A percentile compares a stretch with the other conserved stretches of the same genome.
phyloP scores from a whole-genome alignment of 768 basidiomycete genomes.

The Piloderma croceum region DNA sequence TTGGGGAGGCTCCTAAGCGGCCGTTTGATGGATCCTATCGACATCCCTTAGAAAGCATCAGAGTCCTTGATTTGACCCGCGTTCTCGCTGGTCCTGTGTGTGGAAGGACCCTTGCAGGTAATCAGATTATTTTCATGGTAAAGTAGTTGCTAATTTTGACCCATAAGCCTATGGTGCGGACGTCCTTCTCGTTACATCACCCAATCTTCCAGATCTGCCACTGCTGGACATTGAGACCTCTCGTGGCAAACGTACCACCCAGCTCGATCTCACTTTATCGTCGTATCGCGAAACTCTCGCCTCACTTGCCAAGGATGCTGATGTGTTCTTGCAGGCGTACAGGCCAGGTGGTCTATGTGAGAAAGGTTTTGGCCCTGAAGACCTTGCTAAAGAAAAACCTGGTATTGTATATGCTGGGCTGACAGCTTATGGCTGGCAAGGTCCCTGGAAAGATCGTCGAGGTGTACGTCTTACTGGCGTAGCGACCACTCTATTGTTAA shows the following conservation, averaged over 20 bases:
- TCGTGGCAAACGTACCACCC: conserved; percentile 56
- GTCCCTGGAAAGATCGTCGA: conserved; percentile 48
- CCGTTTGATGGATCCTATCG: conserved; percentile 4
- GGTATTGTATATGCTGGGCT: conserved; percentile 52
- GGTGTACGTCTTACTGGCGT: conserved; percentile 33
- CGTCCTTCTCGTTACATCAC: conserved; percentile 51
- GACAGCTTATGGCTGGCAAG: conserved; percentile 53
- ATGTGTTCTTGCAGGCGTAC: conserved; percentile 61
- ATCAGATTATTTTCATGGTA: background rate
- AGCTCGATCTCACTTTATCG: conserved; percentile 42
- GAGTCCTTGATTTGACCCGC: conserved; percentile 54
- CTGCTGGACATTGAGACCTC: conserved; percentile 53
- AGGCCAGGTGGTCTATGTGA: conserved; percentile 44
- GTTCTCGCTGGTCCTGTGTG: conserved; percentile 55
- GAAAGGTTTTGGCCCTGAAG: conserved; percentile 43
- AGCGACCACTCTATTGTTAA: background rate
- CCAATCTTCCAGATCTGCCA: conserved; percentile 46
- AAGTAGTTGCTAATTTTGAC: background rate
- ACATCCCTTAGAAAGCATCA: conserved; percentile 43
- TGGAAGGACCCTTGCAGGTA: conserved; percentile 53
- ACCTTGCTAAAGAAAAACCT: conserved; percentile 33
- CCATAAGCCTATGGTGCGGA: conserved; percentile 50
- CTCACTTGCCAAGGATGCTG: conserved; percentile 35
- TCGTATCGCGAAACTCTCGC: conserved; percentile 29
- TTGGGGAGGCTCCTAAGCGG: conserved; percentile 43